These are phyloP conservation scores for Boletus rubropictus DNA, from an alignment of 768 basidiomycete species.

Conservation along the genomic window DNA sequence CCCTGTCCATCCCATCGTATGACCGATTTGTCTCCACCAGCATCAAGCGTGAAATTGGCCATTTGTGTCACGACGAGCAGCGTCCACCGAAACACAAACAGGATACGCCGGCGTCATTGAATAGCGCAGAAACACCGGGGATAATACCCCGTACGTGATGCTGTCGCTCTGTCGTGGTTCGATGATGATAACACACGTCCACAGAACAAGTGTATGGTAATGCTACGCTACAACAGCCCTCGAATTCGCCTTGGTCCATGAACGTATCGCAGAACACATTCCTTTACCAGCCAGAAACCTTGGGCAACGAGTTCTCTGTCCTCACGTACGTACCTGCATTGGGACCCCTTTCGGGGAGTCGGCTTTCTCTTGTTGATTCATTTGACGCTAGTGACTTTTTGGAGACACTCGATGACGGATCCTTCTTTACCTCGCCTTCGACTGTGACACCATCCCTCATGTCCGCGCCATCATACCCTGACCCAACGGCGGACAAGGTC, in stretches of 20 bases:
- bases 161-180: not conserved
- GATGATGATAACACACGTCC: not conserved
- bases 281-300: conserved; percentile 64
- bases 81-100: conserved; percentile 48
- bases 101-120: conserved; percentile 24
- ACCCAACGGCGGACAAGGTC: conserved; percentile 6
- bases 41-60: conserved; percentile 94
- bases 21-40: conserved; percentile 36
- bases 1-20: not conserved
- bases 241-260: conserved; percentile 51
- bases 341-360: not conserved
- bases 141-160: conserved; percentile 20
- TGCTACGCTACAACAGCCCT: conserved; percentile 16
- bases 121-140: conserved; percentile 31
- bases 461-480: conserved; percentile 33
- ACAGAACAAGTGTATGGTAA: conserved; percentile 24
- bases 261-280: conserved; percentile 45
- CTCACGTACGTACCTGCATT: conserved; percentile 50
- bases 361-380: not conserved
- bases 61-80: conserved; percentile 87
- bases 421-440: conserved; percentile 63
- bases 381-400: conserved; percentile 64
- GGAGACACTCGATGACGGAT: conserved; percentile 78
- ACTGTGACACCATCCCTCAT: conserved; percentile 46
- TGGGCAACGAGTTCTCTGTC: conserved; percentile 79